Conservation (phyloP, 352 stramenopile species). For the Stephanocyclus meneghinianus region DNA sequence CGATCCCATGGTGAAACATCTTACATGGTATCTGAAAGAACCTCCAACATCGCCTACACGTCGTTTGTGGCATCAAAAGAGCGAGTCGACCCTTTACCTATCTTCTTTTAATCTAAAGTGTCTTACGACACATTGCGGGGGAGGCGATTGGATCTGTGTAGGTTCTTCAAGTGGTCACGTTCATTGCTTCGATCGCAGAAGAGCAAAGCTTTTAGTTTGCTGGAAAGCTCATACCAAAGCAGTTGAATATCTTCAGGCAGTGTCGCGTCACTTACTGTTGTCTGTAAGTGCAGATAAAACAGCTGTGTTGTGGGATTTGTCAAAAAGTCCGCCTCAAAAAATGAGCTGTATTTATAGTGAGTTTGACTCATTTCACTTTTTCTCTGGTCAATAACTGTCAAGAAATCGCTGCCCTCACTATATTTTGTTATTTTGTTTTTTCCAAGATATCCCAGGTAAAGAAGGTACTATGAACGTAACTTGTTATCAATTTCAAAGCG, state of each 20-base stretch:
- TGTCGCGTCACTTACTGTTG: conserved; percentile 32
- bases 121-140: conserved; percentile 34
- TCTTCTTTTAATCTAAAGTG: conserved; percentile 43
- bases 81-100: neutral
- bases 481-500: conserved; percentile 26
- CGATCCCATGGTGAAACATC: conserved; percentile 34
- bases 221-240: conserved; percentile 46
- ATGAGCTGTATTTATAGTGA: conserved; percentile 47
- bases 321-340: conserved; percentile 34
- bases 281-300: conserved; percentile 46
- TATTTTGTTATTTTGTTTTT: neutral
- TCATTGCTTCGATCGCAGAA: conserved; percentile 41
- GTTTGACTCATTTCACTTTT: neutral
- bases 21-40: conserved; percentile 28
- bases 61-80: neutral
- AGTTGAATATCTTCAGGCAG: conserved; percentile 39
- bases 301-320: conserved; percentile 41
- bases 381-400: neutral
- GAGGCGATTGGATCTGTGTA: conserved; percentile 42
- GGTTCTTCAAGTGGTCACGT: conserved; percentile 44
- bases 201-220: conserved; percentile 31
- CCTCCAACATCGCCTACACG: conserved; percentile 2
- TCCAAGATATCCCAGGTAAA: conserved; percentile 43
- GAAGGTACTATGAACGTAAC: conserved; percentile 36
- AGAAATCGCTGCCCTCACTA: neutral